Conservation (phyloP, 495 filamentous ascomycete genomes). For the Penicillium diatomitis region DNA sequence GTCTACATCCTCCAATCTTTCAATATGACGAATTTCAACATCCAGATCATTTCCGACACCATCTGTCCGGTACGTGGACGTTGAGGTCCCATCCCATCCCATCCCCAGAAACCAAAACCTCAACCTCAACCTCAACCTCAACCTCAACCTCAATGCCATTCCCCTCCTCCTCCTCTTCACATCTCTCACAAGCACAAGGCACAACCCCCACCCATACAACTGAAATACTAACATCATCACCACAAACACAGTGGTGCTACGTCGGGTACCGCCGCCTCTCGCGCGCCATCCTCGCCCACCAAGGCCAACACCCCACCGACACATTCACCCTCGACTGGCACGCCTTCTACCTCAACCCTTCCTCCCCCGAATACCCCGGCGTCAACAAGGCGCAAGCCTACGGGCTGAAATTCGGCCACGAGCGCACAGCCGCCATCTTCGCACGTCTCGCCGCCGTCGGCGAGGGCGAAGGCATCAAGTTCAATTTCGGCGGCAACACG, state of each 20-base stretch:
- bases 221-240: slow-evolving; percentile 3
- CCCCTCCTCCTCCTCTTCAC: no score
- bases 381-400: slow-evolving; percentile 50
- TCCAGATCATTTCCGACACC: slow-evolving; percentile 65
- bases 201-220: not conserved
- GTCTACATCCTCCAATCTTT: not conserved
- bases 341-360: slow-evolving; percentile 73
- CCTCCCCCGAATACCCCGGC: slow-evolving; percentile 42
- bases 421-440: slow-evolving; percentile 46
- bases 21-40: slow-evolving; percentile 68
- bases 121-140: not conserved
- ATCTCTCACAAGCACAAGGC: no score
- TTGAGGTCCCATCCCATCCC: not conserved
- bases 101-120: not conserved
- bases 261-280: slow-evolving; percentile 70
- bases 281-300: slow-evolving; percentile 58
- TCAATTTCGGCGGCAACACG: slow-evolving; percentile 61
- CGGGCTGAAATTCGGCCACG: slow-evolving; percentile 48
- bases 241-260: slow-evolving; percentile 53
- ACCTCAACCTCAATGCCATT: not conserved
- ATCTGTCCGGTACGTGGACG: slow-evolving; percentile 58
- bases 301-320: slow-evolving; percentile 49
- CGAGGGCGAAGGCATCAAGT: slow-evolving; percentile 56
- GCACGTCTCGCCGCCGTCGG: slow-evolving; percentile 50
- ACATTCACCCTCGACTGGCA: slow-evolving; percentile 65